Evolutionary conservation across 2,329 filamentous ascomycete genomes (phyloP), one percentile per base, ranked within the genome.

Genomic region (Blastomyces gilchristii): DNA sequence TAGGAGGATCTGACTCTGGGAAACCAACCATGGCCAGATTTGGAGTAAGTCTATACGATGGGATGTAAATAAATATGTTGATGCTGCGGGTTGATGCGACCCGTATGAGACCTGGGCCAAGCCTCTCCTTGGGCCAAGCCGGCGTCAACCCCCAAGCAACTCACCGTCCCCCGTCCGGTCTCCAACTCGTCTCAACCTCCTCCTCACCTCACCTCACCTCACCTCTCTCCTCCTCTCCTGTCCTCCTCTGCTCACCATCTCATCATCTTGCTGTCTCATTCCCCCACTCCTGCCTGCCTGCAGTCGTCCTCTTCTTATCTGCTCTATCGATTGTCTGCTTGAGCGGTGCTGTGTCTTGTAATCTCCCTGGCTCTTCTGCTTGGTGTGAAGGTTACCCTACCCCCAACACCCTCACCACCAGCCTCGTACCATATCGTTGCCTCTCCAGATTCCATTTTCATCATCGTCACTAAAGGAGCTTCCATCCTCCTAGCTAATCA

Each of bases 31-130:
- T 52, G 49, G 49, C 12, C 49, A 16, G 28, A 31, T 37, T 3
- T 25, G 22, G n/a, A 25, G 49, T 52, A 52, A 25, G 43, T 7
- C 12, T 7, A 43, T 31, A 31, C 28, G 28, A 31, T 31, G 28
- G n/a, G n/a, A 22, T 22, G n/a, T 22, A 22, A 22, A 22, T 31
- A 31, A 31, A 31, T 31, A 31, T 31, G 12, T 50, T 25, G 9
- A 39, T 28, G 49, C 49, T 52, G 49, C 49, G 28, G 22, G 22
- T 52, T 41, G 54, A 58, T 58, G 37, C 31, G 54, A 58, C 54
- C 54, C 37, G 25, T 52, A 16, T 31, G 25, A 31, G 49, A 52
- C 49, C 49, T n/a, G 18, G 39, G 53, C 53, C 53, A 56, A 56
- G 53, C 53, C 52, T 56, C 16, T 37, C 28, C 53, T 41, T 22